Base-by-base conservation (phyloP, 352 stramenopile genomes). In the Blastocystis sp. region DNA sequence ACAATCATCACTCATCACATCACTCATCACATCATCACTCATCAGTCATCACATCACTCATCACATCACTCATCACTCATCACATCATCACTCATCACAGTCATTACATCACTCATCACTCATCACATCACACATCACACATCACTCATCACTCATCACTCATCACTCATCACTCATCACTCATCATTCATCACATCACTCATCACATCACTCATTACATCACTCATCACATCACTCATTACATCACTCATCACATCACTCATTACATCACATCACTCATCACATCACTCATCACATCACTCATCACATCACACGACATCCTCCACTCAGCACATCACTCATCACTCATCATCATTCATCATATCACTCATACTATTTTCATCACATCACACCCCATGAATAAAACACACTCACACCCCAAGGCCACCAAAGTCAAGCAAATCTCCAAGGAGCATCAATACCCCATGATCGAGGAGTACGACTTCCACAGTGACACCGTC, bases 381-480 rank as follows among this genome's bases (percentile, higher is more conserved):
- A 34, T 59, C 6, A 14, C 68, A n/a, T 42, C 45, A 17, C 3
- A 61, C 17, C 10, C 91, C 90, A 19, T 91, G 89, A 7, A 92
- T 92, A 0, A 90, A 93, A 0, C 91, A 89, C 11, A 89, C 94
- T 45, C 89, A 92, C 70, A 84, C 62, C 21, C 89, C 90, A 65
- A 94, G 89, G 95, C 97, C 24, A 94, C 98, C 90, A 92, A 96
- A 68, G 95, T 98, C 19, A 98, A 98, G 91, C 92, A 94, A 76
- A 93, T 94, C 48, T 97, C 95, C 91, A 91, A 98, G 87, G 92
- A 98, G 89, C 93, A 97, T 91, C 94, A 98, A 89, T 99, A 98
- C 92, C 97, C 97, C 60, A 92, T 99, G 11, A 98, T 99, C 95
- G 97, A 99, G 89, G 97, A 99, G 92, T 99, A 99, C 91, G 96